Evolutionary conservation across 2,329 filamentous ascomycete genomes (phyloP), one percentile per base, ranked within the genome.

Genomic region (Chrysosporium keratinophilum): DNA sequence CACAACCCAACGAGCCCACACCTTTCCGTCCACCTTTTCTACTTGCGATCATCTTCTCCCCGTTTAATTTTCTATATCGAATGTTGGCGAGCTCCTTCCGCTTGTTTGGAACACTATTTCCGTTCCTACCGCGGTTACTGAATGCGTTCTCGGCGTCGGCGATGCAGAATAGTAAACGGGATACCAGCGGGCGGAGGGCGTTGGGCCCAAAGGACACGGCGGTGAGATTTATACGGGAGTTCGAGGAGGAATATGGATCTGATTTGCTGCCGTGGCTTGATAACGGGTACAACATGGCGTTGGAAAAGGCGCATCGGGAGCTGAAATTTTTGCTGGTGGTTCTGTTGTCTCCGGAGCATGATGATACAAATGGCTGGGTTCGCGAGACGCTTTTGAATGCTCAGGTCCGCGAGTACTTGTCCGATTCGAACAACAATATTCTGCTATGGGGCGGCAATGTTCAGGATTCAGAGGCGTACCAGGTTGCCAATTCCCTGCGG

Each of bases 401-500:
- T 1, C 84, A 90, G 42, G 83, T 96, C 2, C 76, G 83, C 10
- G 73, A 77, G 5, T 95, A 88, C 63, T 69, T 97, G 61, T 84
- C 82, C 59, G 80, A 91, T 56, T 80, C 86, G 0, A 70, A 76
- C 34, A 89, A 89, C 68, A 86, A 91, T 64, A 80, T 96, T 31
- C 75, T 97, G 35, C 71, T 98, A 2, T 98, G 93, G 93, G 88
- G 85, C 40, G 93, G 93, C 45, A 95, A 89, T 61, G 85, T 97
- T 0, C 81, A 89, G 58, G 93, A 98, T 67, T 85, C 88, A 2
- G 93, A 98, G 71, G 88, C 91, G 4, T 97, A 94, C 69, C 89
- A 96, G 67, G 88, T 96, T 40, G 83, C 89, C n/a, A 79, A 81
- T 11, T 88, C 90, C 44, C 81, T 97, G 58, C 84, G 84, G 61